These are phyloP conservation scores for Trichomonas gallinae DNA, from an alignment of 208 protist species.

Conservation along the genomic window DNA sequence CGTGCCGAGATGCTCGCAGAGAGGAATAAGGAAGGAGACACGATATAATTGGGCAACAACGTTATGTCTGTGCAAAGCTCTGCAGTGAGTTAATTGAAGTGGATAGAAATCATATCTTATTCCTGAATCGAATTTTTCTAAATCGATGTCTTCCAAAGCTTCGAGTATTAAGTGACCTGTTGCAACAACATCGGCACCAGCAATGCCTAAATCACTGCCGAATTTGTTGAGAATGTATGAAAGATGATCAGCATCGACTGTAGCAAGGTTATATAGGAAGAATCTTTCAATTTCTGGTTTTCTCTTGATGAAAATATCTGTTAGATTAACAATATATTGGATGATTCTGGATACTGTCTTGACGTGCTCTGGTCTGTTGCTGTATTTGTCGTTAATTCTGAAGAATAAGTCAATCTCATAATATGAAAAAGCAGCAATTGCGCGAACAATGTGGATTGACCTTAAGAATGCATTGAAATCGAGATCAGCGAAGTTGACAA, in stretches of 20 bases:
- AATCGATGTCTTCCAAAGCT: neutral
- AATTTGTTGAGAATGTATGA: neutral
- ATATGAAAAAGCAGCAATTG: neutral
- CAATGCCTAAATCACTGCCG: neutral
- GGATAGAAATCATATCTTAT: neutral
- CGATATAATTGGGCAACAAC: neutral
- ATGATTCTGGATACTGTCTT: neutral
- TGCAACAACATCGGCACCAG: neutral
- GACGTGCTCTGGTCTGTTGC: neutral
- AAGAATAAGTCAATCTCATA: neutral
- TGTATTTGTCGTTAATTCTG: neutral
- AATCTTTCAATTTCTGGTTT: neutral
- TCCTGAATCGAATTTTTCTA: neutral
- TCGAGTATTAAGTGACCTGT: neutral
- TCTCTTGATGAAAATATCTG: neutral
- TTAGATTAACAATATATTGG: neutral
- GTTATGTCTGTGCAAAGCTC: neutral
- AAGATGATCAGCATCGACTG: neutral
- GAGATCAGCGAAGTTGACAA: neutral
- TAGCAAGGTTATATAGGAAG: neutral
- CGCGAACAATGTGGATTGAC: neutral
- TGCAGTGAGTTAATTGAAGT: neutral
- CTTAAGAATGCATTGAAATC: neutral
- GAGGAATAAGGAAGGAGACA: neutral
- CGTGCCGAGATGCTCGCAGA: neutral